Evolutionary conservation across 78 protist species (phyloP).

Genomic region (Speleostelium caveatum): DNA sequence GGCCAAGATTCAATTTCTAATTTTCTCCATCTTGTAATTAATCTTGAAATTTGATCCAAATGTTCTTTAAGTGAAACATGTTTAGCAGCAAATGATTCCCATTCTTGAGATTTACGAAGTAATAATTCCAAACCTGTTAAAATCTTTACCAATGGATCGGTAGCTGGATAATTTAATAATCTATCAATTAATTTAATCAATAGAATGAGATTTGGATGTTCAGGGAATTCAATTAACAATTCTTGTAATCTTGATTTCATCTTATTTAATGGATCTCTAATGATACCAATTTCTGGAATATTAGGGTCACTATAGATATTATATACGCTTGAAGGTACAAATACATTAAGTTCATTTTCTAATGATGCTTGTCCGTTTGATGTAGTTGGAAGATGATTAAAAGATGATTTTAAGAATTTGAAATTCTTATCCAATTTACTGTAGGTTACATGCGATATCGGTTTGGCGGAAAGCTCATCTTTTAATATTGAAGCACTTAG

Average conservation of each 20-base stretch:
- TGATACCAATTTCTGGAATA: conserved; percentile 44
- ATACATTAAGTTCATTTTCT: neutral
- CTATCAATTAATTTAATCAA: conserved; percentile 52
- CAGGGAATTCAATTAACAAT: conserved; percentile 66
- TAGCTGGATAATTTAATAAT: conserved; percentile 57
- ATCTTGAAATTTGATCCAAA: conserved; percentile 10
- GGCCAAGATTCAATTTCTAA: conserved; percentile 91
- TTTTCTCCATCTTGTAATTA: conserved; percentile 89
- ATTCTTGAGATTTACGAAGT: conserved; percentile 79
- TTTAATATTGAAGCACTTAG: conserved; percentile 12
- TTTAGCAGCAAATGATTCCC: conserved; percentile 82
- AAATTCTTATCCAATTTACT: conserved; percentile 49
- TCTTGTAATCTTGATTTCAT: conserved; percentile 18
- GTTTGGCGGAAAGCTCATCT: conserved; percentile 7
- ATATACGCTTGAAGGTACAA: conserved; percentile 1
- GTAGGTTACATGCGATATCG: conserved; percentile 32
- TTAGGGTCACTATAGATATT: conserved; percentile 67
- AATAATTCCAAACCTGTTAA: conserved; percentile 88
- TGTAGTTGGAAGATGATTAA: neutral
- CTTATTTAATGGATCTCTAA: conserved; percentile 43
- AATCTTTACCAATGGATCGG: conserved; percentile 80
- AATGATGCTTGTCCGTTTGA: neutral
- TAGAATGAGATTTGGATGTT: conserved; percentile 40
- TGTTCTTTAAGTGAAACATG: conserved; percentile 47
- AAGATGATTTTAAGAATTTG: conserved; percentile 23